phyloP scores from a whole-genome alignment of 352 stramenopile species.

The Paralagenidium karlingii region DNA sequence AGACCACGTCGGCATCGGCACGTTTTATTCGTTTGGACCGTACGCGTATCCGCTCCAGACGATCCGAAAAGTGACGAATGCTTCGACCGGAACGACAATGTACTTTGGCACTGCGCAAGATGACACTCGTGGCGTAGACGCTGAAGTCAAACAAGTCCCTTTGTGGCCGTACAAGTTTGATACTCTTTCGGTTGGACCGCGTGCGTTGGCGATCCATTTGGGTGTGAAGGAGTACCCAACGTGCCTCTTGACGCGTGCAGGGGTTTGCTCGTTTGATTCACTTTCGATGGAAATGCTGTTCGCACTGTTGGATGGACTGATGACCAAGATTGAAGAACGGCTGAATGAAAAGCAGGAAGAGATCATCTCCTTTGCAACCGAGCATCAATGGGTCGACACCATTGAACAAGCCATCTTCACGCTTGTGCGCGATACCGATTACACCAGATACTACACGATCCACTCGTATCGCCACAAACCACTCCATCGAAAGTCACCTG shows the following conservation, averaged over 20 bases:
- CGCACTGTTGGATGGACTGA: conserved; percentile 17
- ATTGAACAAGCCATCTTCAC: too few relatives aligned
- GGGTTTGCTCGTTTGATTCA: background rate
- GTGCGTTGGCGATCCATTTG: conserved; percentile 4
- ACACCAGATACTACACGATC: too few relatives aligned
- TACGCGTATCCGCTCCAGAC: too few relatives aligned
- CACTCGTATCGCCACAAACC: too few relatives aligned
- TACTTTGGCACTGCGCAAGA: background rate
- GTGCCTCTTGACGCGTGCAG: conserved; percentile 5
- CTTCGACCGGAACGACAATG: too few relatives aligned
- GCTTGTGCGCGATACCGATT: too few relatives aligned
- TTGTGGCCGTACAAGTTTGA: conserved; percentile 12
- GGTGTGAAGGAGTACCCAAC: conserved; percentile 4
- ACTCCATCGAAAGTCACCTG: too few relatives aligned
- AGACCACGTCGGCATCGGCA: background rate
- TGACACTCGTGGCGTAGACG: too few relatives aligned
- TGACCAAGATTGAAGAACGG: conserved; percentile 2
- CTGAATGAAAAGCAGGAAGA: too few relatives aligned
- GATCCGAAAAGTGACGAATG: too few relatives aligned
- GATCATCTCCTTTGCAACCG: too few relatives aligned
- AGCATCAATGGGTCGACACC: too few relatives aligned
- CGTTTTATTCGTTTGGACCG: conserved; percentile 5
- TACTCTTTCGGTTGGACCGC: conserved; percentile 5
- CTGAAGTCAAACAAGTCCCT: background rate
- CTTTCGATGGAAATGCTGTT: conserved; percentile 6